Evolutionary conservation across 495 filamentous ascomycete genomes (phyloP), one percentile per base, ranked within the genome.

Genomic region (Aspergillus leporis): DNA sequence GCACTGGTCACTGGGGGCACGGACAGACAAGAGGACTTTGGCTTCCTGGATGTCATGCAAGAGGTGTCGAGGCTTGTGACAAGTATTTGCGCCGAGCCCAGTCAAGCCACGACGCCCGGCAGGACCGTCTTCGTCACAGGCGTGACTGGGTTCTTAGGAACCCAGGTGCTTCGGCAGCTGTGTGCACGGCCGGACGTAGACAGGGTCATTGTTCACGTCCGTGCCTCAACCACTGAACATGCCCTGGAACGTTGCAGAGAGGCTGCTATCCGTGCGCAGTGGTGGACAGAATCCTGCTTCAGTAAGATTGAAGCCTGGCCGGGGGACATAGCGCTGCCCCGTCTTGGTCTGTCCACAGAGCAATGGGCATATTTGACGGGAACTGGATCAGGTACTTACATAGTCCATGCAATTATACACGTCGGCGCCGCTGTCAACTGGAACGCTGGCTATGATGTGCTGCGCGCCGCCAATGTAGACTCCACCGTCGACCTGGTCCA

Each of bases 111-210:
- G 14, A 6, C 41, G 14, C 14, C 40, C 34, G 23, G 41, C 36
- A 58, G 61, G 45, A 64, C 82, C 9, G 77, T 91, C 12, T 85
- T 93, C 61, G 72, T 93, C 5, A 92, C 90, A 7, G 90, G 90
- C 23, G 89, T 86, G 0, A 92, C 89, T 22, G 90, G 90, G 3
- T 91, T 91, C 74, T 68, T 93, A 18, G 90, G 90, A 6, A 83
- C 88, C 1, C 91, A 86, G 62, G 76, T 92, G 16, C 73, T 92
- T 13, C 76, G 72, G 13, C 88, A 91, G 18, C 63, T 91, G 6
- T 74, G 90, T 1, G 70, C 74, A 9, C 65, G 70, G 6, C 74
- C 75, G 14, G 64, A 63, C 12, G 74, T 85, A 8, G 53, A 51
- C 0, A 84, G 81, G 58, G 78, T 92, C 14, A 81, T 91, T 57